Percentiles rank a stretch among this genome's conserved stretches.
Evolutionary conservation across 371 early-diverging fungal species (phyloP).

Genomic region (Saksenaea vasiformis): DNA sequence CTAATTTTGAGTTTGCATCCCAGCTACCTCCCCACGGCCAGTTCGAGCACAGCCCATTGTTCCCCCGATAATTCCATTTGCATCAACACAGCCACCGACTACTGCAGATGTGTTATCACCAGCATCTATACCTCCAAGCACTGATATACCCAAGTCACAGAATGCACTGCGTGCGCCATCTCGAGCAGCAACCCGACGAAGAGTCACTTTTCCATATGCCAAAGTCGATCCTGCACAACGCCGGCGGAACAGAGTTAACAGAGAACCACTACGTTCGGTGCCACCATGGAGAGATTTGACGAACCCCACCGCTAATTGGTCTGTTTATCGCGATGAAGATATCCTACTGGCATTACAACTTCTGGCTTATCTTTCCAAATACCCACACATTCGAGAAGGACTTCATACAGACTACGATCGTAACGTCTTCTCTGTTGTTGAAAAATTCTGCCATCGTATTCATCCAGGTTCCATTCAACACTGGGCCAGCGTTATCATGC

Average conservation of each 20-base stretch:
- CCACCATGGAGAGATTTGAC: slow-evolving; percentile 19
- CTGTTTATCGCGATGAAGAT: slow-evolving; percentile 82
- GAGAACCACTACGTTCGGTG: slow-evolving; percentile 15
- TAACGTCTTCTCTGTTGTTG: slow-evolving; percentile 77
- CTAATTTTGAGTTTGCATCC: slow-evolving; percentile 1
- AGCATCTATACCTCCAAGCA: neutral
- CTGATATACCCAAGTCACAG: slow-evolving; percentile 5
- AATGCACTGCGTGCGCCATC: neutral
- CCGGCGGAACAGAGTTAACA: slow-evolving; percentile 29
- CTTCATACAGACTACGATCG: slow-evolving; percentile 63
- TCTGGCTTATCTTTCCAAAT: slow-evolving; percentile 85
- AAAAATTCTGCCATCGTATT: slow-evolving; percentile 64
- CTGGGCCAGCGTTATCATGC: slow-evolving; percentile 82
- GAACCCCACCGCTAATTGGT: slow-evolving; percentile 31
- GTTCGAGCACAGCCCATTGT: neutral
- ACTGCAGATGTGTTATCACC: neutral
- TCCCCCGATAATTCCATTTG: neutral
- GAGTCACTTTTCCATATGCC: slow-evolving; percentile 44
- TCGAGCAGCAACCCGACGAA: slow-evolving; percentile 14
- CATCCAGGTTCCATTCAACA: slow-evolving; percentile 69
- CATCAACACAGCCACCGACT: slow-evolving; percentile 9
- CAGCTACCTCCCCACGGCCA: slow-evolving; percentile 7
- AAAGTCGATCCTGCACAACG: slow-evolving; percentile 35
- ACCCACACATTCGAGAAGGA: slow-evolving; percentile 68
- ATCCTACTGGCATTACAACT: slow-evolving; percentile 84